Conservation (phyloP, 2,329 filamentous ascomycete species). For the Fusarium sp. region DNA sequence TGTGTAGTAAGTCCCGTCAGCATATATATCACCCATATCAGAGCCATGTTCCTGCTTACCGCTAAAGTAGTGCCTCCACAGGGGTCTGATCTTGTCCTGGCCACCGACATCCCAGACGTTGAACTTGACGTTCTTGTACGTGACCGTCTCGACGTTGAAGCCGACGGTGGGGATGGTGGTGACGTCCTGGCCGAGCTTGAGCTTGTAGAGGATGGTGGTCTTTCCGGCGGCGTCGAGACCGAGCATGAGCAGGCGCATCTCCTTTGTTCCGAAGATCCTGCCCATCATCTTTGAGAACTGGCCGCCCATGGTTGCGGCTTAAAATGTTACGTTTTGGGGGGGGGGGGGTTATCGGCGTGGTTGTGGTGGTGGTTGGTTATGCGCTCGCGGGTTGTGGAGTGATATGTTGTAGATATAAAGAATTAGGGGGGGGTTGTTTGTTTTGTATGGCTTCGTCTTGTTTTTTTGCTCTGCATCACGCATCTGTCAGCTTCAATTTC, state of each 20-base stretch:
- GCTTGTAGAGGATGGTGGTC: slow-evolving; percentile 99
- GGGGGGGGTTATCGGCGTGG: not conserved
- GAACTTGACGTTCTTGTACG: slow-evolving; percentile 99
- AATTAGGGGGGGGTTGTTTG: too few relatives aligned
- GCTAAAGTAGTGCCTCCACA: slow-evolving; percentile 98
- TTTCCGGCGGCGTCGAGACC: slow-evolving; percentile 99
- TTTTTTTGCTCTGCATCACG: slow-evolving; percentile 6
- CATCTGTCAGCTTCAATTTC: slow-evolving; percentile 18
- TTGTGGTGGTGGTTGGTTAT: slow-evolving; percentile 1
- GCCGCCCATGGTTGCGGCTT: slow-evolving; percentile 78
- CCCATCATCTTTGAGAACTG: slow-evolving; percentile 96
- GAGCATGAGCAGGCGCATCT: slow-evolving; percentile 99
- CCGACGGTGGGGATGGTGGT: slow-evolving; percentile 99
- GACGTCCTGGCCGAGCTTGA: slow-evolving; percentile 99
- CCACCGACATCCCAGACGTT: slow-evolving; percentile 99
- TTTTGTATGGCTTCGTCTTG: slow-evolving; percentile 1
- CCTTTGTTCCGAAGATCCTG: slow-evolving; percentile 99
- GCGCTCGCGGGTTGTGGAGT: slow-evolving; percentile 8
- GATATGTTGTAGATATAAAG: too few relatives aligned
- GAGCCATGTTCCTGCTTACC: slow-evolving; percentile 59
- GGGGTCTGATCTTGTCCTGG: slow-evolving; percentile 97
- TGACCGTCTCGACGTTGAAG: slow-evolving; percentile 99
- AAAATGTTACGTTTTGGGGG: too few relatives aligned
- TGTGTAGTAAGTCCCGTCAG: slow-evolving; percentile 51
- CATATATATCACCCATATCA: not conserved